Evolutionary conservation across 208 protist genomes (phyloP), one percentile per base, ranked within the genome.

Genomic region (Balamuthia mandrillaris): DNA sequence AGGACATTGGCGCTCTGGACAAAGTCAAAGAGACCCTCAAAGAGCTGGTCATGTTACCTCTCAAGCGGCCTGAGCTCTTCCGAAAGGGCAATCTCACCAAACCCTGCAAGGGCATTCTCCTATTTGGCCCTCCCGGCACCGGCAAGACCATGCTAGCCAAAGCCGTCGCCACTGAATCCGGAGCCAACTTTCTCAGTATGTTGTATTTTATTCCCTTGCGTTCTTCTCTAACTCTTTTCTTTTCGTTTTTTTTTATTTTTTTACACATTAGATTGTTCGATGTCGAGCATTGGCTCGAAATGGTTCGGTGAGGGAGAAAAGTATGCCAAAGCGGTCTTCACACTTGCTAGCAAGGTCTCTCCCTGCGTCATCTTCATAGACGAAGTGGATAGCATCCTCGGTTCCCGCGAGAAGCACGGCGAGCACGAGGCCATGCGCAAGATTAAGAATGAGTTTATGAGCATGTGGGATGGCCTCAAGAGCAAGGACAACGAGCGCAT

Each of bases 281-380:
- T 83, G 75, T 83, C 75, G 18, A 68, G 52, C 2, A 83, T 83
- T 44, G 75, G 75, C 35, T 83, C 75, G n/a, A 94, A 94, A 68
- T 94, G 91, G 91, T 89, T 92, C 60, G 92, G 92, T 14, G 92
- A 94, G 81, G 85, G 91, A 33, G 92, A 93, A 68, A 94, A 94
- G 70, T 88, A 86, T 68, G 91, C 78, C 2, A 86, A 82, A 52
- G 91, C 92, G 10, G 74, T 93, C 31, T 94, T 94, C 70, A 92
- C 90, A 24, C 31, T 94, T 16, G 92, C 92, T 47, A 82, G 60
- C 42, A 93, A 93, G 81, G 87, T 94, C 47, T 54, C 90, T n/a
- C 91, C 91, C 18, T 87, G 78, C 49, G 90, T 94, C 18, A 87
- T 94, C 52, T 94, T 94, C 39, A 88, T 94, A 14, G 92, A 94